Conservation (phyloP, 768 basidiomycete species). For the Boletus rufocinnamomeus region DNA sequence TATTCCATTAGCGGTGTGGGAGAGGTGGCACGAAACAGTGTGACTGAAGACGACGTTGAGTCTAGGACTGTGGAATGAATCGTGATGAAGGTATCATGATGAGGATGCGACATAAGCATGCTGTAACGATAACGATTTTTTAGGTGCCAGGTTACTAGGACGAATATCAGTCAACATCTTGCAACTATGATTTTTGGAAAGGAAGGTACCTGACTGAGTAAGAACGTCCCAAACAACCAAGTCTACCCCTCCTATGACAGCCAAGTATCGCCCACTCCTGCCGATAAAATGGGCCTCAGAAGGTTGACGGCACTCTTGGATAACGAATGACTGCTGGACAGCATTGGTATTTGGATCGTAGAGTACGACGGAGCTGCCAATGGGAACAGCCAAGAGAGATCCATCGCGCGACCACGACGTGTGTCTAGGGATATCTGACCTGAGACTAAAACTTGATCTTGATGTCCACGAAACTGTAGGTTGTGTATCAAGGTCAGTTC, state of each 20-base stretch:
- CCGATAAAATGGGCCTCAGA: conserved; percentile 67
- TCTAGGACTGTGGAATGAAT: conserved; percentile 43
- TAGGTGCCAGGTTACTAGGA: conserved; percentile 62
- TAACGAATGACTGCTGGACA: conserved; percentile 59
- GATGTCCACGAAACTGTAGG: conserved; percentile 66
- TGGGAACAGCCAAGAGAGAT: conserved; percentile 77
- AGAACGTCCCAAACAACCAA: conserved; percentile 77
- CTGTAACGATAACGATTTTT: conserved; percentile 40
- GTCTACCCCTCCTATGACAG: conserved; percentile 47
- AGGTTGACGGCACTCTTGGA: conserved; percentile 51
- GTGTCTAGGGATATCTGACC: conserved; percentile 63
- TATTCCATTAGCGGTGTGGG: conserved; percentile 45
- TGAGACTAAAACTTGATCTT: conserved; percentile 71
- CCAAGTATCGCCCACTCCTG: conserved; percentile 67
- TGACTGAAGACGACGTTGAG: conserved; percentile 40
- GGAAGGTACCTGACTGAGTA: conserved; percentile 51
- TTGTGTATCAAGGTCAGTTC: conserved; percentile 1
- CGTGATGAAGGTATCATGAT: conserved; percentile 59
- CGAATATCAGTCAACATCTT: not conserved
- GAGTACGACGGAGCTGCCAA: conserved; percentile 66
- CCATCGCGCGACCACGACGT: conserved; percentile 83
- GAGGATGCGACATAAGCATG: conserved; percentile 55
- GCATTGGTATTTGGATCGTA: conserved; percentile 70
- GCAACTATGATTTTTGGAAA: not conserved
- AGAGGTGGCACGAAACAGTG: conserved; percentile 51